phyloP scores from a whole-genome alignment of 192 early-diverging fungal species.

The Spinellus fusiger region DNA sequence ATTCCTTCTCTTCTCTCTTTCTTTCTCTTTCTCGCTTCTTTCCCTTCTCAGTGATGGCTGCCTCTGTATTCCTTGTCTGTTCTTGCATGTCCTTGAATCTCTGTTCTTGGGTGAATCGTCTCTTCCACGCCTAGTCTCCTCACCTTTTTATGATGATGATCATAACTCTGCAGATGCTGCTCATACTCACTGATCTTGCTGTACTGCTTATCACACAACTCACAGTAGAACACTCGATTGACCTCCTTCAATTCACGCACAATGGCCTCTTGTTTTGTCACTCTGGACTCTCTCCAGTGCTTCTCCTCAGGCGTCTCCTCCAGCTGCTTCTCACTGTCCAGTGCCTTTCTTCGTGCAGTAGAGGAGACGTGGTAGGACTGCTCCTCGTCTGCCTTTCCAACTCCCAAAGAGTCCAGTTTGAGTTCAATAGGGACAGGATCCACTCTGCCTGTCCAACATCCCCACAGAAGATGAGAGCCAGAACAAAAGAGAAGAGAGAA shows the following conservation, averaged over 20 bases:
- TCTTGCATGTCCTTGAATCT: constrained; percentile 78
- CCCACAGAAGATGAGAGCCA: too few relatives aligned
- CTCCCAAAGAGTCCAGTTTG: constrained; percentile 59
- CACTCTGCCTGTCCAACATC: constrained; percentile 65
- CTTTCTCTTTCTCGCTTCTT: constrained; percentile 58
- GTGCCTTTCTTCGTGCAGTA: constrained; percentile 55
- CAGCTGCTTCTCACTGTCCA: constrained; percentile 60
- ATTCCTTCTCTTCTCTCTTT: constrained; percentile 60
- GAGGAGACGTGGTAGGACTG: constrained; percentile 44
- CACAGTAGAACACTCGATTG: constrained; percentile 74
- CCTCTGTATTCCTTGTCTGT: constrained; percentile 30
- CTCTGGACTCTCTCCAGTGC: constrained; percentile 49
- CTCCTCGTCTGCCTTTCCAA: constrained; percentile 58
- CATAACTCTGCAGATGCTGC: constrained; percentile 67
- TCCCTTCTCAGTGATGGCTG: constrained; percentile 27
- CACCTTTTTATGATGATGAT: constrained; percentile 76
- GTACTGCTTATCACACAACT: constrained; percentile 76
- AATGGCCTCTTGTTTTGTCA: constrained; percentile 40
- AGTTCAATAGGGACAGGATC: constrained; percentile 64
- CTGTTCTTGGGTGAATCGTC: too few relatives aligned
- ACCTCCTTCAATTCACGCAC: constrained; percentile 52
- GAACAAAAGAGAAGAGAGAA: too few relatives aligned
- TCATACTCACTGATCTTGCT: constrained; percentile 71
- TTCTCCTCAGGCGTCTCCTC: constrained; percentile 59
- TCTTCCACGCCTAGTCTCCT: too few relatives aligned